Evolutionary conservation across 768 basidiomycete genomes (phyloP).

Genomic region (Pleurotus platypus): DNA sequence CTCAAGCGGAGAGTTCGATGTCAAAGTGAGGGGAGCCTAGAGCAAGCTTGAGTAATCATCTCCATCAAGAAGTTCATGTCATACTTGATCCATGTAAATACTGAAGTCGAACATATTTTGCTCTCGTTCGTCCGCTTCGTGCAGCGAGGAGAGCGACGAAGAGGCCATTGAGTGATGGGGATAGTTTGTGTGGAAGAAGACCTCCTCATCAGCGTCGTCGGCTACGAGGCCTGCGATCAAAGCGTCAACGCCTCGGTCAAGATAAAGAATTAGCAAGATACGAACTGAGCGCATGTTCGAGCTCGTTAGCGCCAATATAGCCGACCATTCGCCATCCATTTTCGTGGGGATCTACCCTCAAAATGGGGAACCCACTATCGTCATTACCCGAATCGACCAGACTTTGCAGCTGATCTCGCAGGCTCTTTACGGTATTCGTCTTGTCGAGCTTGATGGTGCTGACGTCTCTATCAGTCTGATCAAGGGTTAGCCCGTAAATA

Average conservation of each 20-base stretch:
- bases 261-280: conserved; percentile 11
- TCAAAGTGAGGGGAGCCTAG: conserved; percentile 85
- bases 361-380: conserved; percentile 85
- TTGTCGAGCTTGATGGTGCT: conserved; percentile 71
- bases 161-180: conserved; percentile 37
- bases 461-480: conserved; percentile 62
- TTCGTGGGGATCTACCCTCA: conserved; percentile 44
- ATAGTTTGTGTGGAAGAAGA: conserved; percentile 58
- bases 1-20: conserved; percentile 83
- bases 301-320: conserved; percentile 88
- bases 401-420: conserved; percentile 66
- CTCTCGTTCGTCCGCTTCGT: conserved; percentile 31
- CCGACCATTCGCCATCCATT: conserved; percentile 71
- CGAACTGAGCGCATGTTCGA: conserved; percentile 89
- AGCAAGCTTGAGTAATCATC: background rate
- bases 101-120: conserved; percentile 76
- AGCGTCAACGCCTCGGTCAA: background rate
- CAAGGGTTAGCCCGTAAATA: conserved; percentile 4
- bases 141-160: conserved; percentile 61
- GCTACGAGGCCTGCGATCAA: conserved; percentile 60
- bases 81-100: conserved; percentile 86
- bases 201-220: conserved; percentile 61
- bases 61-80: background rate
- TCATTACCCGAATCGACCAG: conserved; percentile 59
- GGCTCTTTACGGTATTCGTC: conserved; percentile 71